These are phyloP conservation scores for Fusarium poae DNA, from an alignment of 2,329 filamentous ascomycete species.

Conservation along the genomic window DNA sequence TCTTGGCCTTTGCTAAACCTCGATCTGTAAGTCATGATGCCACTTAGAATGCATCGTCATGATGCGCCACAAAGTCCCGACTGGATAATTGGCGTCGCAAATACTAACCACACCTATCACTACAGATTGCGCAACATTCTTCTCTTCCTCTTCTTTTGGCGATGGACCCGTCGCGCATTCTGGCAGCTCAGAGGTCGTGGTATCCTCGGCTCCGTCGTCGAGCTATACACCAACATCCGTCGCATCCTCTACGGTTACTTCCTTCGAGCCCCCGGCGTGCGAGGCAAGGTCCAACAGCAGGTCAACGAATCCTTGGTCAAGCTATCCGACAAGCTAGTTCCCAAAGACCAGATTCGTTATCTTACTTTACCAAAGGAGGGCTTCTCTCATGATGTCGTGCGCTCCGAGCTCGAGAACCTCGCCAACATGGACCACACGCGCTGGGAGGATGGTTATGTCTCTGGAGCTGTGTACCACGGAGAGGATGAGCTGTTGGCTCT, in stretches of 20 bases:
- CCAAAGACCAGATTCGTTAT: conserved; percentile 78
- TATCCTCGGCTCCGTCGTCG: conserved; percentile 79
- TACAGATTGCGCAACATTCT: conserved; percentile 85
- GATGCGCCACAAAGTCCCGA: neutral
- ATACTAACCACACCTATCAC: conserved; percentile 1
- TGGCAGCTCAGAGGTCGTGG: conserved; percentile 92
- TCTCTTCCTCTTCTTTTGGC: conserved; percentile 88
- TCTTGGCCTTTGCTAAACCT: conserved; percentile 73
- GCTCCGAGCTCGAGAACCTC: conserved; percentile 82
- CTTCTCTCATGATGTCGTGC: conserved; percentile 82
- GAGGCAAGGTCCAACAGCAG: conserved; percentile 86
- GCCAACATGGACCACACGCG: conserved; percentile 91
- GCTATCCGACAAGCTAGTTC: conserved; percentile 85
- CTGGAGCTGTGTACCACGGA: conserved; percentile 95
- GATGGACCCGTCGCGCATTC: conserved; percentile 82
- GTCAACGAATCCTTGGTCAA: conserved; percentile 84
- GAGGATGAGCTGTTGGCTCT: conserved; percentile 84
- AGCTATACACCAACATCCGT: conserved; percentile 78
- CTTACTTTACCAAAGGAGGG: conserved; percentile 84
- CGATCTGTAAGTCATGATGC: conserved; percentile 70
- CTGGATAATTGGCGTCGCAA: neutral
- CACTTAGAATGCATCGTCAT: conserved; percentile 10
- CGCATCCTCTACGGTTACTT: conserved; percentile 87
- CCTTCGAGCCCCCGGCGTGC: conserved; percentile 86
- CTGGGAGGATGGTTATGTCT: conserved; percentile 97